Base-by-base conservation (phyloP, 106 monocot genomes). In the Narthecium ossifragum region DNA sequence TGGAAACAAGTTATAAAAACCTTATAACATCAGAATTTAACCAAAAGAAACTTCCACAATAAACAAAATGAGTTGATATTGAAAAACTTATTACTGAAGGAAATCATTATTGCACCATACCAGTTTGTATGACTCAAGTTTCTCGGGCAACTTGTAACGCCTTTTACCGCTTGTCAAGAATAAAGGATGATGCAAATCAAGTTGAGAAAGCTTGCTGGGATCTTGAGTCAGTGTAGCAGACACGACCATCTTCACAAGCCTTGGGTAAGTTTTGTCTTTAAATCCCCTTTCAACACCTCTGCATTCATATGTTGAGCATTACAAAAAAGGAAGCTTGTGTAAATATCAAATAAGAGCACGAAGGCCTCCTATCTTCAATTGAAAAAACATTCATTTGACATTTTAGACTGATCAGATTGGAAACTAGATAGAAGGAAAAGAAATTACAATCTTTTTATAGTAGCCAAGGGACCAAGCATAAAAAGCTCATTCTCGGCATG, bases 221-320 rank as follows among this genome's bases (percentile, higher is more conserved):
- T 93, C 93, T 68, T 85, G 88, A 79, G 85, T 88, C 23, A 93
- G 57, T 7, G 93, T 93, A 27, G 93, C 93, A 63, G 93, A 93
- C 9, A 88, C 43, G 51, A 93, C 73, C 65, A 93, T 79, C 50
- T 93, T 93, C 31, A 51, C 85, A 61, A 93, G 73, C 58, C 85
- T 78, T 29, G 88, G 82, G 55, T 60, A 77, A 29, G 46, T 38
- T 75, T 82, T 88, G 39, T 68, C 82, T 63, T 82, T 88, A 59
- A 78, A 83, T 2, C 88, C 88, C 48, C 85, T 74, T 34, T 85
- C 88, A 26, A 61, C 64, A 49, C 82, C 82, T 46, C 93, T 88
- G 49, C 51, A 75, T 23, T 46, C 0, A 30, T 59, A 52, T 40
- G 6, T 21, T 34, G 11, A 46, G 20, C 51, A 55, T 49, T 49